Conservation (phyloP, 2,329 filamentous ascomycete genomes). For the Hawksworthiomyces lignivorus region DNA sequence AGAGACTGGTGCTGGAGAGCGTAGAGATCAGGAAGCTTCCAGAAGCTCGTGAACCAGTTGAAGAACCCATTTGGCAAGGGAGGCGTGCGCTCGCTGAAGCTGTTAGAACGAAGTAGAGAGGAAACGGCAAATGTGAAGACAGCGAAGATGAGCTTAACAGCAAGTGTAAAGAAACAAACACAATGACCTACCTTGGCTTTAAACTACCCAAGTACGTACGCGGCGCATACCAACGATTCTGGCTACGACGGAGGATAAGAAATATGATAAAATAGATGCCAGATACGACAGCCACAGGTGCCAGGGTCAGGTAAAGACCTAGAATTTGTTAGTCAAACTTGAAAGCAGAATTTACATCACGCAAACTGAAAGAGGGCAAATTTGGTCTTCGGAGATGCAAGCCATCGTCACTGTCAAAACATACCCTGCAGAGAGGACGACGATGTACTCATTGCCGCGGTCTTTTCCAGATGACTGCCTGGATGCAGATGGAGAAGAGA, state of each 20-base stretch:
- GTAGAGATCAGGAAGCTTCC: slow-evolving; percentile 64
- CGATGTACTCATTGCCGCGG: slow-evolving; percentile 8
- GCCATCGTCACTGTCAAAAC: not conserved
- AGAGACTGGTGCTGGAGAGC: slow-evolving; percentile 86
- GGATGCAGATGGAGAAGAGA: slow-evolving; percentile 2
- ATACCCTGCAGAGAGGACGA: slow-evolving; percentile 15
- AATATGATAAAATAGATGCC: slow-evolving; percentile 36
- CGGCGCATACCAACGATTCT: slow-evolving; percentile 41
- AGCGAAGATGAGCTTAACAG: too few relatives aligned
- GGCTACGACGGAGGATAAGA: slow-evolving; percentile 35
- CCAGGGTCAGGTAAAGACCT: slow-evolving; percentile 36
- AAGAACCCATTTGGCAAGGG: slow-evolving; percentile 52
- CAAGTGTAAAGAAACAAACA: slow-evolving; percentile 10
- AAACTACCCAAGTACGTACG: slow-evolving; percentile 42
- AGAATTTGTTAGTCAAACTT: too few relatives aligned
- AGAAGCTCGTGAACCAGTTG: slow-evolving; percentile 62
- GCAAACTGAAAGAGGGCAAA: too few relatives aligned
- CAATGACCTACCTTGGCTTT: slow-evolving; percentile 27
- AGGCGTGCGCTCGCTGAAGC: slow-evolving; percentile 47
- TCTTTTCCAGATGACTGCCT: slow-evolving; percentile 6
- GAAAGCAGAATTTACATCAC: too few relatives aligned
- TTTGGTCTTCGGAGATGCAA: too few relatives aligned
- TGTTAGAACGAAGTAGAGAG: not conserved
- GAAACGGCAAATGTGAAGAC: not conserved
- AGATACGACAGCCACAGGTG: slow-evolving; percentile 29